Base-by-base conservation (phyloP, 108 stramenopile genomes). In the Chaetoceros muelleri region DNA sequence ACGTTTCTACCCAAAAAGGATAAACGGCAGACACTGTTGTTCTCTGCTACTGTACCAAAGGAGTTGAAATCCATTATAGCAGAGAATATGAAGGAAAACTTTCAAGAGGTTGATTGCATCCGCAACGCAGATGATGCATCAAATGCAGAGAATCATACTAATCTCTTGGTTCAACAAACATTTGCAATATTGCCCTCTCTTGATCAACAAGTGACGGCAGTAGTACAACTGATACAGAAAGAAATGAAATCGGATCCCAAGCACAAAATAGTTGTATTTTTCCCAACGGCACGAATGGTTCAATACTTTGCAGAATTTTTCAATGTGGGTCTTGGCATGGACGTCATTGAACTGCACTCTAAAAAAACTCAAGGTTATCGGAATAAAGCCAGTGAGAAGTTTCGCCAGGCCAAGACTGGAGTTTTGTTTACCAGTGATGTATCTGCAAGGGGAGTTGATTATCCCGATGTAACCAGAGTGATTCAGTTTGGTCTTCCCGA, bases 361-460 rank as follows among this genome's bases (percentile, higher is more conserved):
- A 74, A 84, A 20, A 90, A 89, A 69, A 73, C 80, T 7, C 95
- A 96, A 61, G 61, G 79, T 23, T 68, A 80, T 44, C 81, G 95
- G 10, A 76, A 64, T 30, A 66, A 85, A 48, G 73, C 84, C 18
- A 70, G 83, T 45, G 62, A 69, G 28, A 25, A 70, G 28, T 70
- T 96, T 79, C 86, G 79, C 48, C 51, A 72, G 55, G 48, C 61
- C 25, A 34, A 67, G 54, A 48, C 30, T 5, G 67, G 63, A 0
- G 71, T 80, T 31, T 60, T 98, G 58, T 94, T 98, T 65, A 84
- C 95, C 22, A 74, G 75, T 30, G 97, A 96, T 57, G 94, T 96
- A 2, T 80, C 79, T 3, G 94, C 95, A 19, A 72, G 96, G 27
- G 95, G 96, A 24, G 77, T 96, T 45, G 96, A 98, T 71, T 95